These are phyloP conservation scores for Colletotrichum spaethianum DNA, from an alignment of 2,329 filamentous ascomycete genomes.

Conservation along the genomic window DNA sequence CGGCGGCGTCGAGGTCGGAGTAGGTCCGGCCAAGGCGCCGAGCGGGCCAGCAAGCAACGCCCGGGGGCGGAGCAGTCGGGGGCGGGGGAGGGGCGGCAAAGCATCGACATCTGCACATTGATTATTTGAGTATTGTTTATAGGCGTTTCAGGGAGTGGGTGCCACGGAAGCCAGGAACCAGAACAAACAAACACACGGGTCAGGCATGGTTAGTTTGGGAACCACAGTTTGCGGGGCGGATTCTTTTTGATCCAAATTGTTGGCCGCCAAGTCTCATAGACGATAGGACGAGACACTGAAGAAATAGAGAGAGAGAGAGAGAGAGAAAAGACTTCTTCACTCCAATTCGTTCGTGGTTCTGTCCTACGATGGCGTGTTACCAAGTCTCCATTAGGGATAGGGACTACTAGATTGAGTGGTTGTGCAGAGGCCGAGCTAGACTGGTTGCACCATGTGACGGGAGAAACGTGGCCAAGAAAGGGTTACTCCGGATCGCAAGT, in stretches of 20 bases:
- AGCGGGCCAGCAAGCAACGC: slow-evolving; percentile 14
- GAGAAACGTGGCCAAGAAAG: slow-evolving; percentile 4
- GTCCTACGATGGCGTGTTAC: not conserved
- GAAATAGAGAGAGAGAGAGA: slow-evolving; percentile 1
- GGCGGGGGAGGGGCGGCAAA: slow-evolving; percentile 36
- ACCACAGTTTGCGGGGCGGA: not conserved
- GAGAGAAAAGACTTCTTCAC: not conserved
- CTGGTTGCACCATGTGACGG: slow-evolving; percentile 21
- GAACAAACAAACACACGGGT: not conserved
- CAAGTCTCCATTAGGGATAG: not conserved
- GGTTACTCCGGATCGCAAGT: slow-evolving; percentile 3
- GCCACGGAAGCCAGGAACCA: not conserved
- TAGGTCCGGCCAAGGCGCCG: slow-evolving; percentile 11
- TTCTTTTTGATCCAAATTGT: not conserved
- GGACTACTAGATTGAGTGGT: not conserved
- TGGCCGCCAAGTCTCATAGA: not conserved
- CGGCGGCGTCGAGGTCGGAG: slow-evolving; percentile 11
- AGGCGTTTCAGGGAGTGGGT: not conserved
- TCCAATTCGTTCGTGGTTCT: not conserved
- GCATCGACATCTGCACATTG: slow-evolving; percentile 16
- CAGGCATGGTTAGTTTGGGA: not conserved
- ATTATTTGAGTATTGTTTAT: not conserved
- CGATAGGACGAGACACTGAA: not conserved
- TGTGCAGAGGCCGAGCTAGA: not conserved
- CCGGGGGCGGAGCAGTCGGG: slow-evolving; percentile 31